phyloP scores from a whole-genome alignment of 768 basidiomycete genomes.

The Rhodotorula graminis region DNA sequence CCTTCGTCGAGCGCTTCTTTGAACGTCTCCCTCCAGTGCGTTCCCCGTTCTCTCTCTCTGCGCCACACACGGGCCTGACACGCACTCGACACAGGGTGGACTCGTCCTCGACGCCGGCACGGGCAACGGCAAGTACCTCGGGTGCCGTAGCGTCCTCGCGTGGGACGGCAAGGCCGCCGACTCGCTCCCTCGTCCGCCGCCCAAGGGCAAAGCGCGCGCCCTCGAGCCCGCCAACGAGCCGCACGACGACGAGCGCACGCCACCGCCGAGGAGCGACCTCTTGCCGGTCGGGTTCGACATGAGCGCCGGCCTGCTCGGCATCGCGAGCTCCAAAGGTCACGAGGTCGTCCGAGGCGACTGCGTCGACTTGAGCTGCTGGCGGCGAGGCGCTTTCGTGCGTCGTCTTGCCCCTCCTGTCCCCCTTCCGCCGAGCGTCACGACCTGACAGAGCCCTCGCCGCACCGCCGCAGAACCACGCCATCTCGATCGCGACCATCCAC shows the following conservation, averaged over 20 bases:
- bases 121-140: constrained; percentile 96
- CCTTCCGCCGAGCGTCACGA: too few relatives aligned
- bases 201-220: constrained; percentile 31
- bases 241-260: too few relatives aligned
- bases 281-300: constrained; percentile 30
- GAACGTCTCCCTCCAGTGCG: background rate
- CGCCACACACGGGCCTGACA: constrained; percentile 75
- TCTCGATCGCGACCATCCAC: constrained; percentile 96
- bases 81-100: constrained; percentile 65
- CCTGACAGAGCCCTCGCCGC: too few relatives aligned
- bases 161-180: constrained; percentile 10
- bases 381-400: constrained; percentile 68
- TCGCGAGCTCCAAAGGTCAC: constrained; percentile 49
- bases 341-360: constrained; percentile 81
- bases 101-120: constrained; percentile 91
- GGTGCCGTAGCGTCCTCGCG: constrained; percentile 24
- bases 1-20: constrained; percentile 19
- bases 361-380: constrained; percentile 64
- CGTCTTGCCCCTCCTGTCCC: too few relatives aligned
- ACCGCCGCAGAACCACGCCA: constrained; percentile 73
- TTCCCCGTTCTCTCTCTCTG: constrained; percentile 42
- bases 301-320: constrained; percentile 28
- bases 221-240: background rate
- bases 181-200: background rate
- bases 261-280: background rate